A percentile compares a stretch with the other conserved stretches of the same genome.
Conservation (phyloP, 2,329 filamentous ascomycete genomes). For the Alternaria angustiovoidea region DNA sequence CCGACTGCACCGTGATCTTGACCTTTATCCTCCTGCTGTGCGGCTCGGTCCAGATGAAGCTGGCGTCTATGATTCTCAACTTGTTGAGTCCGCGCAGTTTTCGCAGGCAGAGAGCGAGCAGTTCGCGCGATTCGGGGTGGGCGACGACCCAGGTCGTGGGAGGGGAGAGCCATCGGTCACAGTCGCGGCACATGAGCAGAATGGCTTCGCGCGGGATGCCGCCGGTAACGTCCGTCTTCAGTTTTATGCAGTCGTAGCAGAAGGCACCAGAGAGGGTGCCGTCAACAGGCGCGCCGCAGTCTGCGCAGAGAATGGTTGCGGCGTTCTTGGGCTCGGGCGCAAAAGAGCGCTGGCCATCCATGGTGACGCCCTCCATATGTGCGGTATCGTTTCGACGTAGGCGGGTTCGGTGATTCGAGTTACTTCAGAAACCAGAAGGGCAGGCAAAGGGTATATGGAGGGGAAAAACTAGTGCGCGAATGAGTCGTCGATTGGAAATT, state of each 20-base stretch:
- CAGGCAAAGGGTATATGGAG: neutral
- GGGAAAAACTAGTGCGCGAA: slow-evolving; percentile 1
- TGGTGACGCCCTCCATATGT: slow-evolving; percentile 47
- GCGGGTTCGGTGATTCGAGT: neutral
- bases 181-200: slow-evolving; percentile 91
- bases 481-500: slow-evolving; percentile 2
- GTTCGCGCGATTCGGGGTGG: slow-evolving; percentile 84
- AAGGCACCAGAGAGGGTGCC: slow-evolving; percentile 86
- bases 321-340: slow-evolving; percentile 51
- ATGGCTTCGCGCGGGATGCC: slow-evolving; percentile 91
- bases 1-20: slow-evolving; percentile 90
- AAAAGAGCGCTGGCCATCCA: slow-evolving; percentile 52
- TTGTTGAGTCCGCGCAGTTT: slow-evolving; percentile 87
- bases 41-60: slow-evolving; percentile 98
- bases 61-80: slow-evolving; percentile 93
- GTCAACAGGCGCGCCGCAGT: slow-evolving; percentile 95
- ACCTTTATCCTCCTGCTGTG: slow-evolving; percentile 92
- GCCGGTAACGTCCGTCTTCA: slow-evolving; percentile 90
- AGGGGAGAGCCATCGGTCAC: slow-evolving; percentile 88
- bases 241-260: slow-evolving; percentile 95
- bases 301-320: slow-evolving; percentile 92
- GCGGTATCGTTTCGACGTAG: slow-evolving; percentile 2
- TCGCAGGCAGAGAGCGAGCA: slow-evolving; percentile 88
- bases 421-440: neutral
- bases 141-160: slow-evolving; percentile 88